These are phyloP conservation scores for Gossypium aridum DNA, from an alignment of 441 rosid genomes.

Conservation along the genomic window DNA sequence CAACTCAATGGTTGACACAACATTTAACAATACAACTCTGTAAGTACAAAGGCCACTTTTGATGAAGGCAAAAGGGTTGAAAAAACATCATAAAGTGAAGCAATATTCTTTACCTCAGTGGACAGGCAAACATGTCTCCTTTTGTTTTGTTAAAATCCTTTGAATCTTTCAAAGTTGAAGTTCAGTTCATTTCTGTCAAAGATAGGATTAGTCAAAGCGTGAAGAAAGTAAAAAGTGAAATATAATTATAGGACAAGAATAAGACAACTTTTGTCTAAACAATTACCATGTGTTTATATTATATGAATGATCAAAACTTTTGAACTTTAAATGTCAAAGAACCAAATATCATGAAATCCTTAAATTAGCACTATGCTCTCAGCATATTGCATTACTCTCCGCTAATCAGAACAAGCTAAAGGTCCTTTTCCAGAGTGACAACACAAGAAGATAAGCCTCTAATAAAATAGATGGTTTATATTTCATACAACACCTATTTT, in stretches of 20 bases:
- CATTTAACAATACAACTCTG: neutral
- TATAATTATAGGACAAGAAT: neutral
- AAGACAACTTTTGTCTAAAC: too few species aligned
- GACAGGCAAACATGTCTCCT: neutral
- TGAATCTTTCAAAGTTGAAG: neutral
- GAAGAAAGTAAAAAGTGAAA: neutral
- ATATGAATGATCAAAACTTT: neutral
- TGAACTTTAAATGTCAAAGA: neutral
- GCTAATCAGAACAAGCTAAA: conserved; percentile 5
- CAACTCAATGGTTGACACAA: neutral
- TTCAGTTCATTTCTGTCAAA: neutral
- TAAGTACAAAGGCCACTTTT: neutral
- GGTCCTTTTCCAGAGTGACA: neutral
- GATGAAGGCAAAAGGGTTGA: neutral
- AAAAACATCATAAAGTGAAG: neutral
- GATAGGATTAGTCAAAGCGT: conserved; percentile 9
- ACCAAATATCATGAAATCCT: neutral
- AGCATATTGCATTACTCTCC: neutral
- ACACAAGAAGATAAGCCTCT: neutral
- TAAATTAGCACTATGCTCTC: neutral
- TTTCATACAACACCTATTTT: too few species aligned
- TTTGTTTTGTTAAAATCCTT: neutral
- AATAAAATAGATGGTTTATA: neutral
- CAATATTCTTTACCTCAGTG: neutral
- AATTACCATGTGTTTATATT: neutral